phyloP scores from a whole-genome alignment of 345 rosid genomes.

The Moringa oleifera region DNA sequence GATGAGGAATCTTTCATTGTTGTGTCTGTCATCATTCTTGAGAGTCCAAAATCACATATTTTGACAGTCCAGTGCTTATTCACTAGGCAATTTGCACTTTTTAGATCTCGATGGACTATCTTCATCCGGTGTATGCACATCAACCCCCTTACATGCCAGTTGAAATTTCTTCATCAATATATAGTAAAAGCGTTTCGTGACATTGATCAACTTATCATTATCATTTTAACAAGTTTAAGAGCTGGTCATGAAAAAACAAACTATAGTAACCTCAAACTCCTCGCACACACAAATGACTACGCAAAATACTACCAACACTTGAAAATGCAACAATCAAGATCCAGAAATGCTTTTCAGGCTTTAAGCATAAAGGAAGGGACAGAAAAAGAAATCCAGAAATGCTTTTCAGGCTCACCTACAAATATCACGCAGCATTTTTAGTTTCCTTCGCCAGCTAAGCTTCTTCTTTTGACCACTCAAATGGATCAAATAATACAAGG shows the following conservation, averaged over 20 bases:
- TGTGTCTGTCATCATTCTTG: conserved; percentile 67
- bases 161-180: neutral
- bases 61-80: conserved; percentile 88
- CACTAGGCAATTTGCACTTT: conserved; percentile 86
- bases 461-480: conserved; percentile 83
- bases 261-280: no score
- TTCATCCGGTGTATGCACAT: conserved; percentile 99
- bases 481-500: conserved; percentile 81
- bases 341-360: neutral
- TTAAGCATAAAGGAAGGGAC: neutral
- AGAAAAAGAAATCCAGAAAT: neutral
- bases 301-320: neutral
- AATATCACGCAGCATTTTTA: conserved; percentile 90
- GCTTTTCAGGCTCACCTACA: conserved; percentile 59
- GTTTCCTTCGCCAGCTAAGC: conserved; percentile 79
- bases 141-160: conserved; percentile 61
- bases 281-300: no score
- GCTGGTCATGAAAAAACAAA: neutral
- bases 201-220: neutral
- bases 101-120: conserved; percentile 87
- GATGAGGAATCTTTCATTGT: conserved; percentile 76
- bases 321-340: neutral
- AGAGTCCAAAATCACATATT: conserved; percentile 97
- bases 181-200: neutral
- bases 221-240: no score